These are phyloP conservation scores for Gilbertella persicaria DNA, from an alignment of 371 early-diverging fungal species.

Conservation along the genomic window DNA sequence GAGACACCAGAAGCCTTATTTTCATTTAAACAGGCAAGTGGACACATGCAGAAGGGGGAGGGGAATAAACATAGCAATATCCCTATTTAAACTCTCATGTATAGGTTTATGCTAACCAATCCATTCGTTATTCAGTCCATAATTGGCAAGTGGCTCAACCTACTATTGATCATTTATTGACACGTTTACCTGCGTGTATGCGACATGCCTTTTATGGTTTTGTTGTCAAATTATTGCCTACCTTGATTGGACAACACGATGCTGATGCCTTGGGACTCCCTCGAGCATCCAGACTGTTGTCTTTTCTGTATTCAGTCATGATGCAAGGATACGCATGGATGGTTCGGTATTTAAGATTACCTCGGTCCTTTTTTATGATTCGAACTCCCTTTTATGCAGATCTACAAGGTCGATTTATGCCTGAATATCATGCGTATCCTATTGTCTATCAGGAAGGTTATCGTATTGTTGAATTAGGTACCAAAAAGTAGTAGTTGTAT, in stretches of 20 bases:
- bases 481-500: slow-evolving; percentile 3
- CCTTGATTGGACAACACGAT: too few species aligned
- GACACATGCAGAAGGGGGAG: too few species aligned
- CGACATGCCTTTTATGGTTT: too few species aligned
- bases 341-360: slow-evolving; percentile 12
- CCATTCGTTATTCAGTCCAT: too few species aligned
- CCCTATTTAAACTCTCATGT: background rate
- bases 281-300: slow-evolving; percentile 24
- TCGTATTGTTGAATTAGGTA: slow-evolving; percentile 17
- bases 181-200: too few species aligned
- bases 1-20: slow-evolving; percentile 28
- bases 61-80: background rate
- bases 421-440: slow-evolving; percentile 10
- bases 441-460: slow-evolving; percentile 21
- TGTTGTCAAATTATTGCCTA: too few species aligned
- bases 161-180: too few species aligned
- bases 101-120: background rate
- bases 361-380: slow-evolving; percentile 6
- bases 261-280: too few species aligned
- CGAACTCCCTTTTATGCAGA: slow-evolving; percentile 19
- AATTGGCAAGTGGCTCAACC: too few species aligned
- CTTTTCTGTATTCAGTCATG: too few species aligned
- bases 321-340: slow-evolving; percentile 4
- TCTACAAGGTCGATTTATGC: slow-evolving; percentile 14
- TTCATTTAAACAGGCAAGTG: slow-evolving; percentile 28